phyloP scores from a whole-genome alignment of 2,329 filamentous ascomycete species.

The Coccinonectria pachysandricola region DNA sequence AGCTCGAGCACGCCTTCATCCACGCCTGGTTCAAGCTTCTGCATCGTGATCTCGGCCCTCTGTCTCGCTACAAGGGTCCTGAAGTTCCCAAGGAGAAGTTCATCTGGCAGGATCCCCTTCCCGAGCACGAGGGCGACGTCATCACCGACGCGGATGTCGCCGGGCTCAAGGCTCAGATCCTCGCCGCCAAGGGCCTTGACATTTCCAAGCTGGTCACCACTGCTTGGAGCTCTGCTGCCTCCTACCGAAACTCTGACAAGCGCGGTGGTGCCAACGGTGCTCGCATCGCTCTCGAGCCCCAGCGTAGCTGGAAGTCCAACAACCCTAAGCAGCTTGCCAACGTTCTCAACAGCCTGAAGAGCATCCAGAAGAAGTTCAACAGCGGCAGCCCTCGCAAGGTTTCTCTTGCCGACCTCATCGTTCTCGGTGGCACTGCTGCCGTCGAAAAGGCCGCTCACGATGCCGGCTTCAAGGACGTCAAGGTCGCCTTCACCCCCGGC shows the following conservation, averaged over 20 bases:
- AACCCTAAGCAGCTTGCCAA: constrained; percentile 56
- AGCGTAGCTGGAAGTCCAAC: constrained; percentile 65
- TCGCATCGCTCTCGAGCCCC: constrained; percentile 63
- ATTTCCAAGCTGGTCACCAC: constrained; percentile 52
- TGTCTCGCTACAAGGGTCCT: constrained; percentile 60
- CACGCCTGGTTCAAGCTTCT: constrained; percentile 77
- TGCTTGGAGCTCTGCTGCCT: constrained; percentile 61
- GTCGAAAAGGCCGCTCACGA: constrained; percentile 58
- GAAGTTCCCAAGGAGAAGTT: constrained; percentile 60
- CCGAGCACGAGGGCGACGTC: constrained; percentile 43
- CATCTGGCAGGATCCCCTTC: constrained; percentile 68
- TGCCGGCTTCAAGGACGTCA: constrained; percentile 32
- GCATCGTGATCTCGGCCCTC: constrained; percentile 69
- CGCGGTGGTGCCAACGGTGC: constrained; percentile 74
- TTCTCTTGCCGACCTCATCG: constrained; percentile 69
- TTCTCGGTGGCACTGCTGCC: constrained; percentile 60
- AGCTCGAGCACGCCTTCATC: constrained; percentile 59
- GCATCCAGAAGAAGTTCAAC: constrained; percentile 59
- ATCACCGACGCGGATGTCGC: constrained; percentile 54
- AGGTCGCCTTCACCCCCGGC: constrained; percentile 63
- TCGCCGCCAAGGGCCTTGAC: constrained; percentile 46
- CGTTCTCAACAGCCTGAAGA: constrained; percentile 52
- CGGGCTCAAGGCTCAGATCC: constrained; percentile 58
- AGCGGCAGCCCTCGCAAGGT: constrained; percentile 52
- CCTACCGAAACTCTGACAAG: constrained; percentile 69